Evolutionary conservation across 352 stramenopile genomes (phyloP).

Genomic region (Phytophthora ramorum): DNA sequence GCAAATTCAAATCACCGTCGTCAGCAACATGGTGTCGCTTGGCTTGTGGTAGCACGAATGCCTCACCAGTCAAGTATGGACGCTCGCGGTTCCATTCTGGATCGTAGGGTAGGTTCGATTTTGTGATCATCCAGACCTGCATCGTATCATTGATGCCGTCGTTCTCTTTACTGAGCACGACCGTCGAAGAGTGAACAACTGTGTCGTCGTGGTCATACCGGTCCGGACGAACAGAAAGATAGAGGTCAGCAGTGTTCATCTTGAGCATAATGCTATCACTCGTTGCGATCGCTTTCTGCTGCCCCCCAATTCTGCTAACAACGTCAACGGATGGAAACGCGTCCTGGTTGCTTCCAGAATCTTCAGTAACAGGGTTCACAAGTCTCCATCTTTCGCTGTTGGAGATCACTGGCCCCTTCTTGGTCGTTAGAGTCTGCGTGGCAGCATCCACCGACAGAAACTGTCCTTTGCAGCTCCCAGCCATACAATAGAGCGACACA

Average conservation of each 20-base stretch:
- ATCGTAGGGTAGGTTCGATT: slow-evolving; percentile 87
- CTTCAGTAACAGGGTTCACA: slow-evolving; percentile 55
- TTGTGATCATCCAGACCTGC: slow-evolving; percentile 88
- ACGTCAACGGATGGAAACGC: slow-evolving; percentile 50
- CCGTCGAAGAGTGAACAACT: slow-evolving; percentile 9
- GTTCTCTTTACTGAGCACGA: slow-evolving; percentile 59
- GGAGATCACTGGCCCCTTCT: slow-evolving; percentile 79
- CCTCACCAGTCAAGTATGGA: slow-evolving; percentile 78
- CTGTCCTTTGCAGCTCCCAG: slow-evolving; percentile 68
- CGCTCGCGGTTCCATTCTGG: slow-evolving; percentile 86
- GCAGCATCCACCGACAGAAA: slow-evolving; percentile 76
- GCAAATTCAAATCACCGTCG: slow-evolving; percentile 54
- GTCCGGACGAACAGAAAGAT: slow-evolving; percentile 46
- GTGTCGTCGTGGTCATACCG: slow-evolving; percentile 26
- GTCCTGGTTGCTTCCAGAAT: slow-evolving; percentile 37
- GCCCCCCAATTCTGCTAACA: slow-evolving; percentile 54
- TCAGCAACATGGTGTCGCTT: slow-evolving; percentile 51
- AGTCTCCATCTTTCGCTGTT: slow-evolving; percentile 86
- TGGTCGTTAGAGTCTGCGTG: slow-evolving; percentile 65
- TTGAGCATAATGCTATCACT: slow-evolving; percentile 83
- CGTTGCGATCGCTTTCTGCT: slow-evolving; percentile 68
- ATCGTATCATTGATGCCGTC: slow-evolving; percentile 56
- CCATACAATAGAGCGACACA: slow-evolving; percentile 80
- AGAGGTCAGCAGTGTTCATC: slow-evolving; percentile 67
- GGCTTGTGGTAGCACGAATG: slow-evolving; percentile 57